Evolutionary conservation across 345 rosid genomes (phyloP).

Genomic region (Gossypium raimondii): DNA sequence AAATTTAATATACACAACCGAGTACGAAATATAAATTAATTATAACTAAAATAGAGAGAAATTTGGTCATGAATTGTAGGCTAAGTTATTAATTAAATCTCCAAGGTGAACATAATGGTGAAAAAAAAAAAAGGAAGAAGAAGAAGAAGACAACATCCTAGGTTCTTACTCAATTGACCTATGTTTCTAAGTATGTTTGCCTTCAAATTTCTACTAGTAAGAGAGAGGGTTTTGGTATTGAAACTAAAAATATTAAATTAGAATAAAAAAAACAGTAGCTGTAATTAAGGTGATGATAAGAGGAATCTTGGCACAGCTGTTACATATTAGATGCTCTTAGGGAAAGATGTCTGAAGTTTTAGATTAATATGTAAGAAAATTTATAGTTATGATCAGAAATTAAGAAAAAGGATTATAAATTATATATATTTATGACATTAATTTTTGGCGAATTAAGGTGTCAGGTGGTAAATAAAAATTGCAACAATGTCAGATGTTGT

Average conservation of each 20-base stretch:
- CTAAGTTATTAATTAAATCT: not conserved
- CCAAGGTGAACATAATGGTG: not conserved
- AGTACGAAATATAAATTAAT: no score
- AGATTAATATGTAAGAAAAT: not conserved
- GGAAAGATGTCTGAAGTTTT: not conserved
- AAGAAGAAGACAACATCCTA: not conserved
- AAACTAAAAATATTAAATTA: not conserved
- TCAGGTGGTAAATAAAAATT: not conserved
- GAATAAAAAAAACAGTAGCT: not conserved
- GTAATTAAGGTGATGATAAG: not conserved
- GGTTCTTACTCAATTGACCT: not conserved
- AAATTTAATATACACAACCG: no score
- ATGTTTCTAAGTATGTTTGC: not conserved
- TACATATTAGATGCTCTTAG: not conserved
- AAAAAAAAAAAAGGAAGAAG: not conserved
- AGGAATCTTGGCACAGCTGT: slow-evolving; percentile 11
- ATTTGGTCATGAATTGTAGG: slow-evolving; percentile 8
- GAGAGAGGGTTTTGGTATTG: no score
- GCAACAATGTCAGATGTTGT: not conserved
- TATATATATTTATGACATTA: not conserved
- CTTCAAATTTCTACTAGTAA: not conserved
- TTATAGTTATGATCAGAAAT: no score
- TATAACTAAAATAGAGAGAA: not conserved
- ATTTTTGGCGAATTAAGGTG: not conserved
- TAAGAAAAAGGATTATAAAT: not conserved